Conservation (phyloP, 495 filamentous ascomycete genomes). For the Tuber brumale region DNA sequence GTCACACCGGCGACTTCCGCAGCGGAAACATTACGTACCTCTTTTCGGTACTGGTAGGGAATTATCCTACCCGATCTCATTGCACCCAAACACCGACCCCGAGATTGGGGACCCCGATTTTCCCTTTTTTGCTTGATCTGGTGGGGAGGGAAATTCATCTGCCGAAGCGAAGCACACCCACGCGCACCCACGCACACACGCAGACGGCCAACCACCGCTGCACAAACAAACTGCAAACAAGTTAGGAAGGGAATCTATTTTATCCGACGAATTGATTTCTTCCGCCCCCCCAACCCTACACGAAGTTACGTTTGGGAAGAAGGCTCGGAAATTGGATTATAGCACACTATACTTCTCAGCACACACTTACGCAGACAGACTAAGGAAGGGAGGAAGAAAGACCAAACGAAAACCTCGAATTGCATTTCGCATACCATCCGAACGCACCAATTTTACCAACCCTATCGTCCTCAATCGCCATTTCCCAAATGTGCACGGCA, state of each 20-base stretch:
- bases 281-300: neutral
- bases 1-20: neutral
- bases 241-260: neutral
- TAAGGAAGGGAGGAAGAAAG: neutral
- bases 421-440: neutral
- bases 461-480: neutral
- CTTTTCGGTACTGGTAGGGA: neutral
- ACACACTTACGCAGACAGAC: neutral
- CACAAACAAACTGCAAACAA: neutral
- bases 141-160: neutral
- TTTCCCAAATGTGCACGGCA: conserved; percentile 30
- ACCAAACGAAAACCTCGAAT: neutral
- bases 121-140: neutral
- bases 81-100: neutral
- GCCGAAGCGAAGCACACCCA: neutral
- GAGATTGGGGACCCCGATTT: neutral
- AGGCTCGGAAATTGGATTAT: neutral
- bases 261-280: neutral
- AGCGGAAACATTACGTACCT: neutral
- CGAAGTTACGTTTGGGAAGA: neutral
- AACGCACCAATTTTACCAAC: neutral
- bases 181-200: neutral
- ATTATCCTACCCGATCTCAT: neutral
- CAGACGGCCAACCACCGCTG: neutral
- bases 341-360: neutral